These are phyloP conservation scores for Trichoderma brevicompactum DNA, from an alignment of 2,329 filamentous ascomycete genomes.

Conservation along the genomic window DNA sequence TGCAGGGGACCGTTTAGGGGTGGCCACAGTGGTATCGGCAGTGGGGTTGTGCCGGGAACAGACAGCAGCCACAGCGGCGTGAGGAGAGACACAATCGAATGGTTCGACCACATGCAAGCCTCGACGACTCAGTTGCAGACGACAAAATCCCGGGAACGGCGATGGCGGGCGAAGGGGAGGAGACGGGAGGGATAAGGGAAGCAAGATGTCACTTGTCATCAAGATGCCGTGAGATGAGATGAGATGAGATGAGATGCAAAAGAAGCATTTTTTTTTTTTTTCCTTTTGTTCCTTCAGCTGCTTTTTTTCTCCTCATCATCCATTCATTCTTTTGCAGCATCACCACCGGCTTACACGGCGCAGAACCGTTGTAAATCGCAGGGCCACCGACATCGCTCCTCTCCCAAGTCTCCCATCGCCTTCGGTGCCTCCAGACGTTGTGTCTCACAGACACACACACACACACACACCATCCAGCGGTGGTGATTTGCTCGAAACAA, in stretches of 20 bases:
- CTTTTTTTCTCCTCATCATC: not conserved
- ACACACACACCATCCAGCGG: not conserved
- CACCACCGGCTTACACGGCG: too few species aligned
- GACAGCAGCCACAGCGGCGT: not conserved
- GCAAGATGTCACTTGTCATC: conserved; percentile 19
- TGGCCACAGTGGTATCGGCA: conserved; percentile 17
- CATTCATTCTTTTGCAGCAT: too few species aligned
- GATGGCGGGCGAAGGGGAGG: too few species aligned
- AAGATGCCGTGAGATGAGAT: too few species aligned
- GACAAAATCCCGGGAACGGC: too few species aligned
- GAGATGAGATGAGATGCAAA: too few species aligned
- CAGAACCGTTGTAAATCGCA: not conserved
- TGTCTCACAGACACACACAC: not conserved
- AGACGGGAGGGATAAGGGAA: not conserved
- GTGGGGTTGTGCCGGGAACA: conserved; percentile 5
- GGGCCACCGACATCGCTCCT: conserved; percentile 4
- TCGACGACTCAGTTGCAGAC: too few species aligned
- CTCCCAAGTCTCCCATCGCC: not conserved
- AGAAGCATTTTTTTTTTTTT: not conserved
- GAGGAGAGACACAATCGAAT: not conserved
- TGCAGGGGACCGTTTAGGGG: conserved; percentile 15
- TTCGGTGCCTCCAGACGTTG: not conserved
- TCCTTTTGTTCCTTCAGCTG: not conserved
- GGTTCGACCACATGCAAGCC: conserved; percentile 19
- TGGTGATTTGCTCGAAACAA: not conserved